These are phyloP conservation scores for Rhizophora apiculata DNA, from an alignment of 345 rosid genomes.

Conservation along the genomic window DNA sequence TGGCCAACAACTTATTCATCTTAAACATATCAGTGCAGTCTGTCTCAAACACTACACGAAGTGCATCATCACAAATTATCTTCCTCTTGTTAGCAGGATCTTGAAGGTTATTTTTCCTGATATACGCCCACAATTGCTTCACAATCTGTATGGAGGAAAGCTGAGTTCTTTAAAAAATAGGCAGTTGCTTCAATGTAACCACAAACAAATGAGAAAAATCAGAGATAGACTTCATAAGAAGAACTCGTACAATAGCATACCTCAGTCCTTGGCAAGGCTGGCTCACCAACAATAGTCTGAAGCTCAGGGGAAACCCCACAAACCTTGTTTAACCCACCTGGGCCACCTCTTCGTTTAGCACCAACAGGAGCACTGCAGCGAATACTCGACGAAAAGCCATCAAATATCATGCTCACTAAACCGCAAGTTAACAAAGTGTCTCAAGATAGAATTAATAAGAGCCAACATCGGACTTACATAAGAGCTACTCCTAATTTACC, in stretches of 20 bases:
- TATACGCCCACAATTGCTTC: conserved; percentile 95
- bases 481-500: too few relatives aligned
- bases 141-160: conserved; percentile 56
- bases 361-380: conserved; percentile 62
- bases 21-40: conserved; percentile 99
- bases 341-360: conserved; percentile 88
- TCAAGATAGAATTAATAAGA: neutral
- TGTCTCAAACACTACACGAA: conserved; percentile 86
- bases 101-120: conserved; percentile 94
- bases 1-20: conserved; percentile 92
- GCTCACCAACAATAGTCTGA: conserved; percentile 87
- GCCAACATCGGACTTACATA: too few relatives aligned
- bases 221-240: neutral
- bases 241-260: conserved; percentile 19
- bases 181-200: neutral
- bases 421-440: neutral
- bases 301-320: conserved; percentile 92
- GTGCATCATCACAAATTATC: conserved; percentile 90
- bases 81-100: conserved; percentile 98
- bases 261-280: conserved; percentile 96
- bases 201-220: neutral
- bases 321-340: conserved; percentile 93
- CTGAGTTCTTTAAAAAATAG: conserved; percentile 9
- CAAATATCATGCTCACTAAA: neutral
- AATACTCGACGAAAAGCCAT: conserved; percentile 4